These are phyloP conservation scores for Leptodermis oblonga DNA, from an alignment of 257 asterid genomes.

Conservation along the genomic window DNA sequence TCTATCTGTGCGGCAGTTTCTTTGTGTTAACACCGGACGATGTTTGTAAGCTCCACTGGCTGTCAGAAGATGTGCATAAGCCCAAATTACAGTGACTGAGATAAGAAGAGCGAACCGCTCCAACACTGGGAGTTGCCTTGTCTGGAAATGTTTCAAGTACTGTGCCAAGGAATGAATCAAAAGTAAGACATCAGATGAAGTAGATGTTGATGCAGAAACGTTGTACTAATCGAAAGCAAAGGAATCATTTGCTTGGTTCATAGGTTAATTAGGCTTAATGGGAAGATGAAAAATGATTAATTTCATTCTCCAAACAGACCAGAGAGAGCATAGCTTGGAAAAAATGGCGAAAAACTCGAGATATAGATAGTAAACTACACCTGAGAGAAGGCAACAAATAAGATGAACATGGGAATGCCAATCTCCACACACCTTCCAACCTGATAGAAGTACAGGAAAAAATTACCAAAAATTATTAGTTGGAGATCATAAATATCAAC, in stretches of 20 bases:
- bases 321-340: too few relatives aligned
- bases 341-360: background rate
- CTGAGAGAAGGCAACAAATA: slow-evolving; percentile 90
- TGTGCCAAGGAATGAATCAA: slow-evolving; percentile 21
- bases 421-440: slow-evolving; percentile 90
- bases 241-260: background rate
- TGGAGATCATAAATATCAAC: slow-evolving; percentile 15
- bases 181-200: slow-evolving; percentile 1
- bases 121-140: slow-evolving; percentile 60
- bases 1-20: slow-evolving; percentile 73
- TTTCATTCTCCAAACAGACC: too few relatives aligned
- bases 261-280: background rate
- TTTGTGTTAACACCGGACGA: slow-evolving; percentile 64
- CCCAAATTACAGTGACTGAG: slow-evolving; percentile 78
- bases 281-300: too few relatives aligned
- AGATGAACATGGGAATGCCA: slow-evolving; percentile 85
- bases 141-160: slow-evolving; percentile 86
- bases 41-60: slow-evolving; percentile 96
- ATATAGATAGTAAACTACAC: slow-evolving; percentile 23
- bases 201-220: background rate
- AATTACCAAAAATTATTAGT: slow-evolving; percentile 6
- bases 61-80: slow-evolving; percentile 92
- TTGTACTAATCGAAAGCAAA: background rate
- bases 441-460: slow-evolving; percentile 38
- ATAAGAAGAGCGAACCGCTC: slow-evolving; percentile 81